Evolutionary conservation across 2,329 filamentous ascomycete genomes (phyloP), one percentile per base, ranked within the genome.

Genomic region (Calonectria fujianensis): DNA sequence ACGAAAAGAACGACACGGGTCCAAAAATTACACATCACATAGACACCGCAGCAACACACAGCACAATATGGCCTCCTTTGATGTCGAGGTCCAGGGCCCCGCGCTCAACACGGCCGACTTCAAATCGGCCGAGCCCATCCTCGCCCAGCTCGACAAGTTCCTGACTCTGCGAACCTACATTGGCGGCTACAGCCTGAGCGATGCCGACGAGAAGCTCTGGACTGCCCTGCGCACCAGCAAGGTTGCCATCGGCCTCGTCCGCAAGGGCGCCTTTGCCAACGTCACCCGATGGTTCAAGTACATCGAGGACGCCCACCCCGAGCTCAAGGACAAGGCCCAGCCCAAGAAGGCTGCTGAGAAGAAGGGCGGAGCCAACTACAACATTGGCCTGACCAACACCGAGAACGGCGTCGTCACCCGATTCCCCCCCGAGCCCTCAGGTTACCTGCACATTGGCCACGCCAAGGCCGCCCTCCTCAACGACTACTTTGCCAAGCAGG

Each of bases 401-500:
- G 95, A 96, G 48, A 93, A 96, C 84, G 96, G 95, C 4, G 96
- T 98, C 73, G 95, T 98, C 27, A 98, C 95, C 29, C 91, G 96
- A 81, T 98, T 98, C 87, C 93, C 96, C 20, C 96, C 96, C 4
- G 96, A 98, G 92, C 96, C 96, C 77, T 98, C 95, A 79, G 96
- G 96, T 75, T 98, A 98, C 84, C 92, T 98, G 57, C 96, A 98
- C 87, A 98, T 98, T 77, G 96, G 96, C 69, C 96, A 98, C 87
- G 95, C 96, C 80, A 98, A 98, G 87, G 96, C 96, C 37, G 96
- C 96, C 8, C 90, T 98, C 70, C 92, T 98, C 72, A 98, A 97
- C 87, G 96, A 98, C 85, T 98, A 98, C 89, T 98, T 98, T 81
- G 96, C 96, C 57, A 96, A 98, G 85, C 94, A 96, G 84, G 94